Evolutionary conservation across 768 basidiomycete genomes (phyloP).

Genomic region (Butyriboletus loyo): DNA sequence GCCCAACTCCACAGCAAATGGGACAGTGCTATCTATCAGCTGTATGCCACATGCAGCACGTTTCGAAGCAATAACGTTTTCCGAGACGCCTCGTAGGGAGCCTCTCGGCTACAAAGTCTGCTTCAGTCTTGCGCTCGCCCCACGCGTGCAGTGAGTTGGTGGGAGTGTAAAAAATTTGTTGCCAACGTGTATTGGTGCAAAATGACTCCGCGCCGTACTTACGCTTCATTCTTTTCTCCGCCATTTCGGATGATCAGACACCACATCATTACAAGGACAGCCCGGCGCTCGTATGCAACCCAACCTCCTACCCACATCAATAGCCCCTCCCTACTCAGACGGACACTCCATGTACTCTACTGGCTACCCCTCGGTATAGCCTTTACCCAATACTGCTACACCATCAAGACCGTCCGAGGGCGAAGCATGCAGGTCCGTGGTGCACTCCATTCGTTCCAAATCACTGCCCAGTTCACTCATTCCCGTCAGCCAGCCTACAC

Average conservation of each 20-base stretch:
- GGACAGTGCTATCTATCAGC: background rate
- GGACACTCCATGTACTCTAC: constrained; percentile 37
- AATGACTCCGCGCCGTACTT: background rate
- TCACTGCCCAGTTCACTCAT: background rate
- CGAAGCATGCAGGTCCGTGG: constrained; percentile 68
- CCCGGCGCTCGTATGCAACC: background rate
- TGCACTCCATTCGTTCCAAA: constrained; percentile 1
- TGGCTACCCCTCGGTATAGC: constrained; percentile 57
- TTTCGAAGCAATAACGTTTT: no score
- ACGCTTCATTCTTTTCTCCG: no score
- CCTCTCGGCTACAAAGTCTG: no score
- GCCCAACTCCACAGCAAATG: background rate
- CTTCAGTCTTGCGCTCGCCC: no score
- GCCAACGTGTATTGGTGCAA: background rate
- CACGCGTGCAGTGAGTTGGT: no score
- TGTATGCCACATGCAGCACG: no score
- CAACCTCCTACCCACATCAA: background rate
- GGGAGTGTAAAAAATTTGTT: no score
- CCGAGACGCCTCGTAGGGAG: no score
- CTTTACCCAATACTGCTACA: constrained; percentile 48
- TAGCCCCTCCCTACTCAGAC: background rate
- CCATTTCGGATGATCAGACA: background rate
- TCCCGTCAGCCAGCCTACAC: constrained; percentile 56
- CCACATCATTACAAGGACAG: background rate
- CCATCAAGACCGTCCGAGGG: constrained; percentile 54